Evolutionary conservation across 78 protist species (phyloP), one percentile per base, ranked within the genome.

Genomic region (Dictyostelium brefeldianum): DNA sequence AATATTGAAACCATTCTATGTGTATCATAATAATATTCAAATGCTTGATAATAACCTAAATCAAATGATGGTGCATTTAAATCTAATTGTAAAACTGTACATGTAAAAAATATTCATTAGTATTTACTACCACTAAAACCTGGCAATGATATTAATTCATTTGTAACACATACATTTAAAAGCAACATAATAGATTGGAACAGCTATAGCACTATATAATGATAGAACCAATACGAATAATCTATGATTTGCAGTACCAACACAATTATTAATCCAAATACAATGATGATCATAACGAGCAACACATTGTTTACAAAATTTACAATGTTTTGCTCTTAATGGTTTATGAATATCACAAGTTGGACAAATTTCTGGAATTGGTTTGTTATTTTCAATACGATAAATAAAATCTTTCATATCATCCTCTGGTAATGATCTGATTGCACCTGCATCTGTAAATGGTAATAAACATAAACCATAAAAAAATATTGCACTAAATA

Each of bases 201-300:
- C 15, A 6, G 92, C 92, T 57, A 75, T 43, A 4, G 65, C 20
- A 18, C 50, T 85, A 74, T 75, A 85, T 8, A 70, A 18, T 20
- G 71, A 12, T 25, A 91, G 27, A 5, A 64, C 17, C 15, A 91
- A 22, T 17, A 91, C 48, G 53, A 91, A 91, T 43, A 54, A n/a
- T 25, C 93, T 77, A 54, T 79, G 90, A 57, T 83, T 81, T 46
- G 53, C 51, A 8, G 83, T 54, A 51, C 96, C 96, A 67, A 94
- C 93, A 65, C 96, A 94, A 71, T 94, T 94, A 67, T 94, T 94
- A 46, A 94, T 80, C 96, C 96, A 94, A 50, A 89, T 81, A 79
- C 96, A 95, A 46, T 95, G 96, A 71, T 95, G 96, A 47, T 95
- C 96, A 27, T 47, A 90, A 74, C 95, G 54, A 15, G 90, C 91